These are phyloP conservation scores for Brettanomyces custersianus DNA, from an alignment of 805 yeast genomes.

Conservation along the genomic window DNA sequence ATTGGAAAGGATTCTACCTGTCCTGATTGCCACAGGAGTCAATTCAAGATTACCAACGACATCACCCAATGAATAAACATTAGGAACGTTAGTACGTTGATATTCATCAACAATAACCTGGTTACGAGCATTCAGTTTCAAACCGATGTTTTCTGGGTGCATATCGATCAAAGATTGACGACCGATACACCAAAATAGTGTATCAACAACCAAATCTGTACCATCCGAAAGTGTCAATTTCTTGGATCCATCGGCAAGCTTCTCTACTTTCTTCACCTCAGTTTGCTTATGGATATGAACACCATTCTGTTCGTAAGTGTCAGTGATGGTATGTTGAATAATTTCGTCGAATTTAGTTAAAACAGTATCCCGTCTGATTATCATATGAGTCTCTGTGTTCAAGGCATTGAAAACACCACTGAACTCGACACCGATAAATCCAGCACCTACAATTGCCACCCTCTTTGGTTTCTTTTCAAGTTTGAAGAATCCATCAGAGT, in stretches of 20 bases:
- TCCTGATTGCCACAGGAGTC: slow-evolving; percentile 98
- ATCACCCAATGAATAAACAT: slow-evolving; percentile 85
- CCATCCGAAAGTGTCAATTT: slow-evolving; percentile 37
- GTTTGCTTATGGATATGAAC: slow-evolving; percentile 68
- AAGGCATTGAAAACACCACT: slow-evolving; percentile 90
- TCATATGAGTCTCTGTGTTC: slow-evolving; percentile 77
- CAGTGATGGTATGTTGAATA: slow-evolving; percentile 72
- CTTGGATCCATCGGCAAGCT: slow-evolving; percentile 39
- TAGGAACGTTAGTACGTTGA: slow-evolving; percentile 67
- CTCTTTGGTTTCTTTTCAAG: slow-evolving; percentile 77
- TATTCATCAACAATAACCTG: slow-evolving; percentile 78
- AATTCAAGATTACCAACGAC: slow-evolving; percentile 88
- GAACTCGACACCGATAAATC: slow-evolving; percentile 93
- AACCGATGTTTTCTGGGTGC: slow-evolving; percentile 69
- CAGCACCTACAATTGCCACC: slow-evolving; percentile 96
- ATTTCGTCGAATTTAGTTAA: slow-evolving; percentile 80
- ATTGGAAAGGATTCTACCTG: slow-evolving; percentile 90
- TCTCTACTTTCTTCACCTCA: slow-evolving; percentile 39
- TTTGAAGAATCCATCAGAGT: slow-evolving; percentile 86
- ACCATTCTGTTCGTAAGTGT: slow-evolving; percentile 73
- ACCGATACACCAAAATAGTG: slow-evolving; percentile 89
- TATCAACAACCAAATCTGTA: slow-evolving; percentile 55
- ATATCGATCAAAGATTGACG: slow-evolving; percentile 69
- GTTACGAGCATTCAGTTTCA: slow-evolving; percentile 49
- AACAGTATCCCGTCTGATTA: slow-evolving; percentile 87